phyloP scores from a whole-genome alignment of 345 rosid species.

The Salix suchowensis region DNA sequence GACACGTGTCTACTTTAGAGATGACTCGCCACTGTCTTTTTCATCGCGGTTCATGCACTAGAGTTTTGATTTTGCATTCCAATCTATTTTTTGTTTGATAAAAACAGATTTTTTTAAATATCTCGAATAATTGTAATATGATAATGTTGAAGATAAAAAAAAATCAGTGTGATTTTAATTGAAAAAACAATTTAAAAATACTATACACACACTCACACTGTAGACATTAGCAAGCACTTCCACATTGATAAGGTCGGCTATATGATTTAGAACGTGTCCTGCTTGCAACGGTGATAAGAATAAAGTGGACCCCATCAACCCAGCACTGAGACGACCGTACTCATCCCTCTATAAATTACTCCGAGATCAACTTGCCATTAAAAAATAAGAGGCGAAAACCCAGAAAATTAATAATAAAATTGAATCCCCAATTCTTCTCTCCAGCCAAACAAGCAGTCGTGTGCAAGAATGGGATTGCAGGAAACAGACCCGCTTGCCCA shows the following conservation, averaged over 20 bases:
- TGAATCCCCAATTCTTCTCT: not conserved
- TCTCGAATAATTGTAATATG: too few relatives aligned
- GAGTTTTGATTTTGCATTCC: not conserved
- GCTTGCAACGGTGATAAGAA: constrained; percentile 14
- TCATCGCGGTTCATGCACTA: constrained; percentile 44
- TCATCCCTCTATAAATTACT: constrained; percentile 45
- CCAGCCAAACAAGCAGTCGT: not conserved
- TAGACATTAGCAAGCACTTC: too few relatives aligned
- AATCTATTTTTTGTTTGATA: too few relatives aligned
- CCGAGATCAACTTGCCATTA: fast-evolving
- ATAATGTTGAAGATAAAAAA: too few relatives aligned
- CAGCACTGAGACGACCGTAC: constrained; percentile 65
- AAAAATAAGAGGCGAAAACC: not conserved
- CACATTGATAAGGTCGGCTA: constrained; percentile 37
- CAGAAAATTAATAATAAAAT: not conserved
- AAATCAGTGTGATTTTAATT: too few relatives aligned
- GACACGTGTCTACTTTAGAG: constrained; percentile 25
- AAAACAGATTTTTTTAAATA: too few relatives aligned
- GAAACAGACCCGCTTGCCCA: constrained; percentile 71
- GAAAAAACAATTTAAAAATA: too few relatives aligned
- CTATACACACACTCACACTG: too few relatives aligned
- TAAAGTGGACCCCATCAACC: constrained; percentile 23
- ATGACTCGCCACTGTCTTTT: constrained; percentile 22
- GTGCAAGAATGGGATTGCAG: constrained; percentile 53
- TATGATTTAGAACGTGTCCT: constrained; percentile 36